Evolutionary conservation across 2,329 filamentous ascomycete genomes (phyloP).

Genomic region (Tolypocladium album): DNA sequence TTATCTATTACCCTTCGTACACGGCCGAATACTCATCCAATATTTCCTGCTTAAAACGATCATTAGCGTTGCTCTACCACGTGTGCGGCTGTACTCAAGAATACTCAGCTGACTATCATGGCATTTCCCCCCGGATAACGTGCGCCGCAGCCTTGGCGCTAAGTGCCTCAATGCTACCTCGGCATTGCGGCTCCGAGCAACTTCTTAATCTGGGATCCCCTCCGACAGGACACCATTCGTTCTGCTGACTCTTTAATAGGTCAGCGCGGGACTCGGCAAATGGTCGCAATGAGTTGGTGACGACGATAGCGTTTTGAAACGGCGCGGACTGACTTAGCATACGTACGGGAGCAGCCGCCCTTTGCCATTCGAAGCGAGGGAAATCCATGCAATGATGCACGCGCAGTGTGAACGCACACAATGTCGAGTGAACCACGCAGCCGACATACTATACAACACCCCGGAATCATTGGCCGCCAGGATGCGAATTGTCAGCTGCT

Average conservation of each 20-base stretch:
- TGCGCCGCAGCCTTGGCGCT: background rate
- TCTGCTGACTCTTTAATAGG: background rate
- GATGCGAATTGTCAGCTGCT: background rate
- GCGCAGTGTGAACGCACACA: too few species aligned
- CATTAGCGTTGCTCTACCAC: too few species aligned
- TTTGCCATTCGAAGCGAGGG: too few species aligned
- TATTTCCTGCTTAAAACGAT: background rate
- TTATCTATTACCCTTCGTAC: too few species aligned
- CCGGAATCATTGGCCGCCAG: background rate
- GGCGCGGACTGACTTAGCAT: background rate
- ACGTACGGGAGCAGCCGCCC: too few species aligned
- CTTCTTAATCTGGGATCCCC: background rate
- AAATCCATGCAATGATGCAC: too few species aligned
- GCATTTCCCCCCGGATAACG: background rate
- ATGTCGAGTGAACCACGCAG: background rate
- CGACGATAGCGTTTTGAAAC: background rate
- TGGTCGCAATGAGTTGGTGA: background rate
- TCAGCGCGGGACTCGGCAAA: background rate
- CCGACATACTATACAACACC: too few species aligned
- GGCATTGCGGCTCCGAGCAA: background rate
- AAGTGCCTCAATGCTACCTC: background rate
- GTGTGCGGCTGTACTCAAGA: background rate
- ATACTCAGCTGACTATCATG: background rate
- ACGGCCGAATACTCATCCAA: too few species aligned
- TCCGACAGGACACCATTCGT: background rate